phyloP scores from a whole-genome alignment of 1,284 basidiomycete species.

The Volvariella volvacea region DNA sequence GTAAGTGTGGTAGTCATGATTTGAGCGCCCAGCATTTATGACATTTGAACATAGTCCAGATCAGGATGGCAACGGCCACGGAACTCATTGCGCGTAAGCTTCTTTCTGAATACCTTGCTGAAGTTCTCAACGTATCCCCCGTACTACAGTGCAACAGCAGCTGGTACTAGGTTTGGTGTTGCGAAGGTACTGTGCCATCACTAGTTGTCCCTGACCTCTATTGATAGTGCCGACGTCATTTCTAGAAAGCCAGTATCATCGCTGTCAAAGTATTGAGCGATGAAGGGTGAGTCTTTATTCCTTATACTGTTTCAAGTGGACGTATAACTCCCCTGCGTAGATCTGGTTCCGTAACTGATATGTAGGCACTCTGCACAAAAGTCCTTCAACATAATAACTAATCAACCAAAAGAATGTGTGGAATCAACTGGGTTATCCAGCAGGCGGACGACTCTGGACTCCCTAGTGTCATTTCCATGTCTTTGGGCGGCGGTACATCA shows the following conservation, averaged over 20 bases:
- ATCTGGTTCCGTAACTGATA: background rate
- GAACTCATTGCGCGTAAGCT: slow-evolving; percentile 33
- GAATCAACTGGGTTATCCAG: slow-evolving; percentile 33
- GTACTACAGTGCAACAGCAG: slow-evolving; percentile 29
- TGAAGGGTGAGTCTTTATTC: slow-evolving; percentile 14
- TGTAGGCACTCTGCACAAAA: background rate
- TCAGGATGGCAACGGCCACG: slow-evolving; percentile 53
- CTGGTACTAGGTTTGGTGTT: slow-evolving; percentile 57
- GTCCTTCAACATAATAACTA: background rate
- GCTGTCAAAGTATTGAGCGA: slow-evolving; percentile 74
- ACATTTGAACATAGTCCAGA: slow-evolving; percentile 34
- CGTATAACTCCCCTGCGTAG: background rate
- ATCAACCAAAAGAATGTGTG: slow-evolving; percentile 38
- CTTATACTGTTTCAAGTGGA: too few relatives aligned
- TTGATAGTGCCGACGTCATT: background rate
- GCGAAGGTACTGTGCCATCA: slow-evolving; percentile 36
- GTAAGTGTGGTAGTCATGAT: slow-evolving; percentile 8
- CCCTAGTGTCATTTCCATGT: slow-evolving; percentile 65
- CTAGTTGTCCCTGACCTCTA: background rate
- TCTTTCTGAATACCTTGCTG: background rate
- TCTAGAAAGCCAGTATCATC: slow-evolving; percentile 31
- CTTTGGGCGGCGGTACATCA: slow-evolving; percentile 60
- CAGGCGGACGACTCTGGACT: slow-evolving; percentile 42
- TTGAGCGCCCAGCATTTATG: background rate
- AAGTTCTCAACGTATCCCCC: background rate